A percentile compares a stretch with the other conserved stretches of the same genome.
phyloP scores from a whole-genome alignment of 2,329 filamentous ascomycete genomes.

The Cadophora malorum region DNA sequence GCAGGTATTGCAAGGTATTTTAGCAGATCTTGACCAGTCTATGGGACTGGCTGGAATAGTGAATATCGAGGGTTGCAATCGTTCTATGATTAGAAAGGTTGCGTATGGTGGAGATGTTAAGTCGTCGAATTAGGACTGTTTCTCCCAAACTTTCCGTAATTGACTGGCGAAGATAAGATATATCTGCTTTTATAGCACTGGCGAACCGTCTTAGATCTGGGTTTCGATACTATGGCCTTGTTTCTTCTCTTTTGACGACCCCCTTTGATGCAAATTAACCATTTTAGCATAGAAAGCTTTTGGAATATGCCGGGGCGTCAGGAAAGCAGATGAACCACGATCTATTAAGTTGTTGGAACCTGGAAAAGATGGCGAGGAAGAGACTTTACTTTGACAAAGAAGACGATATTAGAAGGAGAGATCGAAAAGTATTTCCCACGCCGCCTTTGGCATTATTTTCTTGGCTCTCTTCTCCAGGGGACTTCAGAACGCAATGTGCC shows the following conservation, averaged over 20 bases:
- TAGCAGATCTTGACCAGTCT: conserved; percentile 60
- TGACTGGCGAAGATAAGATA: neutral
- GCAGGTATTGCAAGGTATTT: conserved; percentile 55
- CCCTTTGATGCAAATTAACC: no score
- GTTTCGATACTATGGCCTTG: no score
- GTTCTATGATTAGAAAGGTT: conserved; percentile 36
- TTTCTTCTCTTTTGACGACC: no score
- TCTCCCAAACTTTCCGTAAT: neutral
- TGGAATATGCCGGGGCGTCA: neutral
- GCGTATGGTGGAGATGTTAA: conserved; percentile 39
- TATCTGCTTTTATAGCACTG: no score
- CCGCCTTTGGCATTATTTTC: neutral
- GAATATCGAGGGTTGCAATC: conserved; percentile 38
- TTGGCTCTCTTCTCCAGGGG: neutral
- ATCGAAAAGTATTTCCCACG: neutral
- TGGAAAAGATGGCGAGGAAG: neutral
- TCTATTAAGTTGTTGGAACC: no score
- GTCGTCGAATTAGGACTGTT: conserved; percentile 34
- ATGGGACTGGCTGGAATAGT: conserved; percentile 60
- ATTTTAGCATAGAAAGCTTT: no score
- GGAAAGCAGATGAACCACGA: neutral
- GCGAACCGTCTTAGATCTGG: no score
- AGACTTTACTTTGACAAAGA: neutral
- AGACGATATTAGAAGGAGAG: neutral
- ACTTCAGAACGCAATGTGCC: neutral